phyloP scores from a whole-genome alignment of 371 early-diverging fungal genomes.

The Apophysomyces variabilis region DNA sequence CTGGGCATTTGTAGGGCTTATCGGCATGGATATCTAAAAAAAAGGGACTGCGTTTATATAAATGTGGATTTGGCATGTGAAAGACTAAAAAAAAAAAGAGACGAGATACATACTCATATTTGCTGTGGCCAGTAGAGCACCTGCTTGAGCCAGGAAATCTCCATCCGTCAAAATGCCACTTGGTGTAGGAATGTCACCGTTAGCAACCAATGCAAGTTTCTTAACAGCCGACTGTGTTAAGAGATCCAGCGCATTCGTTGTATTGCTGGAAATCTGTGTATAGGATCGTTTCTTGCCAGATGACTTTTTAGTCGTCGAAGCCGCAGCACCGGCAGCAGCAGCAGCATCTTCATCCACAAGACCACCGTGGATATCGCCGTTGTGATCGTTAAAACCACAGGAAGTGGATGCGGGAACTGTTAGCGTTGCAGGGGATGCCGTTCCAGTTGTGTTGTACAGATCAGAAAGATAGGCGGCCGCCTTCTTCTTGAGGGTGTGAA shows the following conservation, averaged over 20 bases:
- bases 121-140: constrained; percentile 41
- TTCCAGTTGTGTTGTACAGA: constrained; percentile 26
- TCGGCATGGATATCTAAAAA: constrained; percentile 43
- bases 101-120: constrained; percentile 11
- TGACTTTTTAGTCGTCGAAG: constrained; percentile 13
- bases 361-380: constrained; percentile 10
- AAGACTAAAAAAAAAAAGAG: constrained; percentile 9
- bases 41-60: not conserved
- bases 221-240: constrained; percentile 40
- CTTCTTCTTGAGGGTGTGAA: constrained; percentile 33
- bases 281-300: constrained; percentile 36
- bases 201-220: constrained; percentile 35
- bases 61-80: constrained; percentile 13
- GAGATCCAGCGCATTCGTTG: constrained; percentile 30
- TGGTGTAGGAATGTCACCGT: constrained; percentile 26
- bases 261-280: constrained; percentile 18
- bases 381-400: not conserved
- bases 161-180: constrained; percentile 35
- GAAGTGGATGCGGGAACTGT: not conserved
- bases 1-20: constrained; percentile 82
- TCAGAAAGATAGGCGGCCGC: constrained; percentile 38
- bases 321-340: constrained; percentile 12
- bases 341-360: constrained; percentile 12
- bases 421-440: constrained; percentile 12
- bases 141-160: constrained; percentile 49